Base-by-base conservation (phyloP, 257 asterid genomes). In the Nicotiana sylvestris region DNA sequence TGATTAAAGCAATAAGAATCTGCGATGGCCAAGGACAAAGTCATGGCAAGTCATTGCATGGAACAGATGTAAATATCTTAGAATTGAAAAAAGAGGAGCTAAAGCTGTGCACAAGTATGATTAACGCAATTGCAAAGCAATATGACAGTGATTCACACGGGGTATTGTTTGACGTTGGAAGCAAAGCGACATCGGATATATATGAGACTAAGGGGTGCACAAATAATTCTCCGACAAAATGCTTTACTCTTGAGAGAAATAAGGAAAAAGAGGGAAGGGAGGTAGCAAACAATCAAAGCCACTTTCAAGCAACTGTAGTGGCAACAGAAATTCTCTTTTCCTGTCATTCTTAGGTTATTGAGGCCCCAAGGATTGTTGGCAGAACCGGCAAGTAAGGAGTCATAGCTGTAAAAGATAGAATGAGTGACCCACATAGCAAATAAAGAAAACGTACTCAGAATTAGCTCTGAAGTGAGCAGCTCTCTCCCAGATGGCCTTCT, bases 381-480 rank as follows among this genome's bases (percentile, higher is more conserved):
- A 51, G 46, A 74, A 74, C 39, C 25, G 27, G 64, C 13, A 27
- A n/a, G 78, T 74, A 3, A 58, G 15, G 64, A 74, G 27, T 74
- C 80, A 27, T 27, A 74, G 64, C 16, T 25, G 27, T 74, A 74
- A 27, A 74, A 49, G 80, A 74, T 49, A 51, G 78, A 43, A 74
- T 51, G 64, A 15, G 4, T 51, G 43, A 74, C 25, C 9, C 46
- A 51, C 16, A 12, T 51, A 74, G 64, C 43, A 74, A 46, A 10
- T 82, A 76, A 72, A 86, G 85, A 49, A 77, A 43, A 81, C 92
- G 66, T 91, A 96, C 99, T 88, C 92, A 2, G 97, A 83, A 86
- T 94, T 93, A 61, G 92, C 91, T 76, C 76, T 86, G 86, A 96
- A 86, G 84, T 94, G 90, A 85, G 89, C 92, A 82, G 98, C 93